These are phyloP conservation scores for Brasenia schreberi DNA, from an alignment of 164 flowering plant genomes.

Conservation along the genomic window DNA sequence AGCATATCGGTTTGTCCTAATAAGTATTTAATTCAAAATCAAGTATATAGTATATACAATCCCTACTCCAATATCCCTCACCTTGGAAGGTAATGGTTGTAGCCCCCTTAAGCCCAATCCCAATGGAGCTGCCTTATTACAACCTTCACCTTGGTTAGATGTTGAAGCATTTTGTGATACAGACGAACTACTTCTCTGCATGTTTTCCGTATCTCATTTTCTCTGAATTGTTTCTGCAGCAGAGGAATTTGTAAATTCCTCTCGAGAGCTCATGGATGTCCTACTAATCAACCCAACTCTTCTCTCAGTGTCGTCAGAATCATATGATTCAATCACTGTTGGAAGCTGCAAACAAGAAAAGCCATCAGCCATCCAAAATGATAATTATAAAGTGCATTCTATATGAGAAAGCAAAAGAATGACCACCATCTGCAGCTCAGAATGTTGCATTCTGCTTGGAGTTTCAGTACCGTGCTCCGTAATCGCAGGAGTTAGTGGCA, in stretches of 20 bases:
- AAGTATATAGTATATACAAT: no score
- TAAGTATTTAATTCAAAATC: not conserved
- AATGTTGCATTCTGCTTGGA: not conserved
- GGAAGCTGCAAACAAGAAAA: not conserved
- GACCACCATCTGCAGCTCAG: not conserved
- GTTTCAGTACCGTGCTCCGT: not conserved
- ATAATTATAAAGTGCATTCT: not conserved
- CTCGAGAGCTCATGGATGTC: constrained; percentile 11
- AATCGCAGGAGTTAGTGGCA: not conserved
- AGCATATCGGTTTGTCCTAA: not conserved
- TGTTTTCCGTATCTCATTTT: constrained; percentile 4
- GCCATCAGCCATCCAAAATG: not conserved
- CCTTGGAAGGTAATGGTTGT: constrained; percentile 41
- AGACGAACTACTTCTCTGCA: not conserved
- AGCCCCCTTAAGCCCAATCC: constrained; percentile 83
- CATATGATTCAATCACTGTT: not conserved
- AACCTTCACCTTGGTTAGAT: constrained; percentile 11
- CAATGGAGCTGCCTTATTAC: constrained; percentile 41
- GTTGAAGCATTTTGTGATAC: constrained; percentile 5
- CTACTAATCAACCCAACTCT: constrained; percentile 9
- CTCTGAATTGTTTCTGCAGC: constrained; percentile 6
- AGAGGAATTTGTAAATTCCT: constrained; percentile 1
- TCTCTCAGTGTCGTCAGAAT: constrained; percentile 9
- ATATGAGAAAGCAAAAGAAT: not conserved
- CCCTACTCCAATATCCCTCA: constrained; percentile 8